Evolutionary conservation across 2,329 filamentous ascomycete species (phyloP).

Genomic region (Xylariaceae sp.): DNA sequence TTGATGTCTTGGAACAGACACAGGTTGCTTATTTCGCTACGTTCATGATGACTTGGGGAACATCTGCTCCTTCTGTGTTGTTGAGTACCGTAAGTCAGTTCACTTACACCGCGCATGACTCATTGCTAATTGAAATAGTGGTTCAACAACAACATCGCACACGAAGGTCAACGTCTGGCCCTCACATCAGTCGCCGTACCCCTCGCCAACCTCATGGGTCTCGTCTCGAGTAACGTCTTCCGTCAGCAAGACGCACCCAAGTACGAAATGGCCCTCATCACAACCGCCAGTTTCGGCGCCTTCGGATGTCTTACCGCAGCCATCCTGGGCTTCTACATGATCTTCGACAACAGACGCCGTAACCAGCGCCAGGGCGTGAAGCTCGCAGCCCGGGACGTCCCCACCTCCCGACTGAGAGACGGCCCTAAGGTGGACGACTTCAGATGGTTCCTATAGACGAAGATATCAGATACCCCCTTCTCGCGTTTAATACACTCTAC

Average conservation of each 20-base stretch:
- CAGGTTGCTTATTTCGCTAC: slow-evolving; percentile 67
- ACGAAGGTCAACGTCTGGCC: slow-evolving; percentile 66
- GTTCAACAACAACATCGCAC: slow-evolving; percentile 80
- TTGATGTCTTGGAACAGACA: slow-evolving; percentile 57
- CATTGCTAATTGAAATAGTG: slow-evolving; percentile 37
- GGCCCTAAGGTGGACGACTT: slow-evolving; percentile 50
- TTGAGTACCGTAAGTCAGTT: slow-evolving; percentile 36
- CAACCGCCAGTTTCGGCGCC: slow-evolving; percentile 59
- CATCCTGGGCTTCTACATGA: slow-evolving; percentile 58
- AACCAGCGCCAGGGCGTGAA: slow-evolving; percentile 51
- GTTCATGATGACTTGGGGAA: slow-evolving; percentile 82
- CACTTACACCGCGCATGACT: neutral
- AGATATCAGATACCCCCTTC: neutral
- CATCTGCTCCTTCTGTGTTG: slow-evolving; percentile 67
- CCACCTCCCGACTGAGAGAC: slow-evolving; percentile 51
- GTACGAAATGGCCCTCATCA: slow-evolving; percentile 61
- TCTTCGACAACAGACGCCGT: slow-evolving; percentile 57
- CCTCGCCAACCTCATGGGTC: slow-evolving; percentile 69
- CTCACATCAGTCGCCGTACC: slow-evolving; percentile 70
- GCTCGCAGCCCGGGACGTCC: slow-evolving; percentile 51
- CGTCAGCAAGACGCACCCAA: slow-evolving; percentile 57
- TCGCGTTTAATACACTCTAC: neutral
- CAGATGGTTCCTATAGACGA: slow-evolving; percentile 48
- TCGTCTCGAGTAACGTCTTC: slow-evolving; percentile 66
- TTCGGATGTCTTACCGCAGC: slow-evolving; percentile 51